A percentile compares a stretch with the other conserved stretches of the same genome.
phyloP scores from a whole-genome alignment of 129 eudicot species.

The Erigeron canadensis region DNA sequence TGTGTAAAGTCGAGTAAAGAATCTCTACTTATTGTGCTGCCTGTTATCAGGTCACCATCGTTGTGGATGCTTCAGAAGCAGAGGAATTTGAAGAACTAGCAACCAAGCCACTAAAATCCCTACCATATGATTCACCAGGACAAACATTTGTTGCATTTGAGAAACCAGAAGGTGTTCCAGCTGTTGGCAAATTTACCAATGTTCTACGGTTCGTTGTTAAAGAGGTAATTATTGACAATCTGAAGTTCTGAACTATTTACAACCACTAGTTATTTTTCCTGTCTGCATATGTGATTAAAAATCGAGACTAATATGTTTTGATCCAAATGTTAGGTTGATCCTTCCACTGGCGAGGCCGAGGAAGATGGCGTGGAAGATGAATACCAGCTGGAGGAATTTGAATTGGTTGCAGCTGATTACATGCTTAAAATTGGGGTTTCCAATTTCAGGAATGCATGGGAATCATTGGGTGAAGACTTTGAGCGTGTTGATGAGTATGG shows the following conservation, averaged over 20 bases:
- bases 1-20: neutral
- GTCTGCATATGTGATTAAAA: neutral
- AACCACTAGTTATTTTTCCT: neutral
- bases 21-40: conserved; percentile 1
- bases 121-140: conserved; percentile 88
- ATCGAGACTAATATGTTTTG: neutral
- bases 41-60: conserved; percentile 60
- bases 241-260: neutral
- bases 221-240: conserved; percentile 56
- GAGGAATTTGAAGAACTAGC: conserved; percentile 88
- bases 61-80: conserved; percentile 96
- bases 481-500: conserved; percentile 93
- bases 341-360: conserved; percentile 93
- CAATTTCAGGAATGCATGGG: conserved; percentile 97
- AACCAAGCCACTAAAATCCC: conserved; percentile 57
- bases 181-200: conserved; percentile 85
- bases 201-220: conserved; percentile 68
- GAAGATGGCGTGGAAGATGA: conserved; percentile 97
- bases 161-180: conserved; percentile 80
- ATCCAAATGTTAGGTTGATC: conserved; percentile 60
- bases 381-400: conserved; percentile 89
- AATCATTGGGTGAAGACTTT: conserved; percentile 67
- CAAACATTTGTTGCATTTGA: conserved; percentile 95
- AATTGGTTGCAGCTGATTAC: conserved; percentile 88
- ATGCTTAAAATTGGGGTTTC: conserved; percentile 86